Evolutionary conservation across 768 basidiomycete species (phyloP).

Genomic region (Suillus tomentosus): DNA sequence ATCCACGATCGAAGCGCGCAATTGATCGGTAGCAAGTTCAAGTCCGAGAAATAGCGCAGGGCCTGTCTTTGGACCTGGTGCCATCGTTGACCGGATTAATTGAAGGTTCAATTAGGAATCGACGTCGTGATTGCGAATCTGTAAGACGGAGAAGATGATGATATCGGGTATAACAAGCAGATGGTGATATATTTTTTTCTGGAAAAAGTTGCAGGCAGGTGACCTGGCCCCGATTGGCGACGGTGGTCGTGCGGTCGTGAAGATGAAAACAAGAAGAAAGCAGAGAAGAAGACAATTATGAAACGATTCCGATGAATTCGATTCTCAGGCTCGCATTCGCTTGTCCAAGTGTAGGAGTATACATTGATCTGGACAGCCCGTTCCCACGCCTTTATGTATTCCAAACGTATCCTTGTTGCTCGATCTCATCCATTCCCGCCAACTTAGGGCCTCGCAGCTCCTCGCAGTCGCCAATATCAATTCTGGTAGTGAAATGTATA

Average conservation of each 20-base stretch:
- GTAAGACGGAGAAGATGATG: slow-evolving; percentile 23
- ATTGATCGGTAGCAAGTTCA: slow-evolving; percentile 82
- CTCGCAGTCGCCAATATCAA: too few species aligned
- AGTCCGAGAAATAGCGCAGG: slow-evolving; percentile 78
- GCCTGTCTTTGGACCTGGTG: slow-evolving; percentile 40
- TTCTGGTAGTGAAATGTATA: too few species aligned
- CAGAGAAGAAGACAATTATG: slow-evolving; percentile 14
- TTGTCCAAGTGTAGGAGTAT: slow-evolving; percentile 15
- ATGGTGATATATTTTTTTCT: slow-evolving; percentile 9
- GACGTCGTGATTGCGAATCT: slow-evolving; percentile 15
- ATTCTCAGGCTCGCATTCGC: slow-evolving; percentile 19
- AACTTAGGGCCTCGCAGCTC: too few species aligned
- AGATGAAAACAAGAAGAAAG: slow-evolving; percentile 18
- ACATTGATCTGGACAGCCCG: slow-evolving; percentile 22
- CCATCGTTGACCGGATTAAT: slow-evolving; percentile 24
- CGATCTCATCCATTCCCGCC: too few species aligned
- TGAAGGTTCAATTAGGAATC: slow-evolving; percentile 13
- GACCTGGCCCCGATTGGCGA: slow-evolving; percentile 8
- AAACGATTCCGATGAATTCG: slow-evolving; percentile 19
- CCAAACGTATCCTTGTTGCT: too few species aligned
- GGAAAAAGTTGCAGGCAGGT: not conserved
- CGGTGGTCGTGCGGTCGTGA: slow-evolving; percentile 31
- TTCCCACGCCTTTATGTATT: slow-evolving; percentile 29
- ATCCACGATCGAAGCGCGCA: slow-evolving; percentile 82
- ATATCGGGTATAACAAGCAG: slow-evolving; percentile 33